Base-by-base conservation (phyloP, 2,329 filamentous ascomycete genomes). In the Setomelanomma holmii region DNA sequence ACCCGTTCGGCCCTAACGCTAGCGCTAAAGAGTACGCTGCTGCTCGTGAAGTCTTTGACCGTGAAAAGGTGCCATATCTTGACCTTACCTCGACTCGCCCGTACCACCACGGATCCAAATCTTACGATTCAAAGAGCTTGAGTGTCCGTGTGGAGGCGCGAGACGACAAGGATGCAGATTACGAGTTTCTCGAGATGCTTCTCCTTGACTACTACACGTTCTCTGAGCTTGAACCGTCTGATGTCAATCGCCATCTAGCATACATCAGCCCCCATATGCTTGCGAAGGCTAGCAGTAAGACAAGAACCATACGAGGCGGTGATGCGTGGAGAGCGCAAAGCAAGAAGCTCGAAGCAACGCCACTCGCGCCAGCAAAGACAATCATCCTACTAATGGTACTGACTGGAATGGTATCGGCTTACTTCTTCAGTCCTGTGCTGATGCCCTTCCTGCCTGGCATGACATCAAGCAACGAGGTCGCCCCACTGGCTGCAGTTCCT, bases 241-340 rank as follows among this genome's bases (percentile, higher is more conserved):
- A 75, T 43, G 51, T 76, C 36, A 76, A 75, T 34, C 69, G 73
- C n/a, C 73, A 76, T 50, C 50, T 76, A 30, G 70, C 71, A 30
- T 56, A 59, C 19, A 67, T 75, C 40, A 70, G 63, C 34, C 63
- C 68, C 47, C 58, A 63, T 44, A 45, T 65, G 51, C 40, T 56
- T 30, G 45, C 45, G 17, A 39, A 23, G n/a, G 35, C 35, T 16
- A 22, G 23, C 23, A 35, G 41, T n/a, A 50, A 42, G 24, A n/a
- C 51, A 39, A 47, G 40, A 5, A 35, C 39, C 14, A 49, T 49
- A 20, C 48, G 41, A 38, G 16, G 49, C 11, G 39, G 51, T 42
- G 43, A 44, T 27, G 54, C 46, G 30, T 35, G 51, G 14, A 48
- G 54, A 19, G 42, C 34, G 6, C 39, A 51, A 16, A 42, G 22